Evolutionary conservation across 1,284 basidiomycete genomes (phyloP).

Genomic region (Pseudozyma pruni): DNA sequence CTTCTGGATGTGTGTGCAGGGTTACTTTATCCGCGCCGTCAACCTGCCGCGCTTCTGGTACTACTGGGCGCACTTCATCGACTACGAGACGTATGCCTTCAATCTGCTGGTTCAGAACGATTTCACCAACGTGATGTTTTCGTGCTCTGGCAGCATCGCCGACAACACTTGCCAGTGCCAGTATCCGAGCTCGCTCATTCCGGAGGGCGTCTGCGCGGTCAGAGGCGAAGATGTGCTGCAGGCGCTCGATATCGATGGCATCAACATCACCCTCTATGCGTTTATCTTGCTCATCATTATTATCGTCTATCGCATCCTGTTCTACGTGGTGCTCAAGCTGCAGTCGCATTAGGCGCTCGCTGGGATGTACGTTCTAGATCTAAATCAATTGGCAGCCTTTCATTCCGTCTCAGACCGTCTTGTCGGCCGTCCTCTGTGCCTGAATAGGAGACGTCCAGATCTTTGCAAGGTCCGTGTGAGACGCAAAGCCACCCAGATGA

Average conservation of each 20-base stretch:
- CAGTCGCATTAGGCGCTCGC: too few species aligned
- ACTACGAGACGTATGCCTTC: conserved; percentile 70
- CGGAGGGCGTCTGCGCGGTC: conserved; percentile 26
- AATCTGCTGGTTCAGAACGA: conserved; percentile 71
- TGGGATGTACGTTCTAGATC: too few species aligned
- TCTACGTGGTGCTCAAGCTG: conserved; percentile 52
- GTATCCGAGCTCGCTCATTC: conserved; percentile 24
- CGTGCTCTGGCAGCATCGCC: conserved; percentile 67
- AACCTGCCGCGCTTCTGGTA: conserved; percentile 75
- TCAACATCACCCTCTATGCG: conserved; percentile 57
- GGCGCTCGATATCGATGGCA: conserved; percentile 51
- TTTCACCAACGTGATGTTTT: conserved; percentile 71
- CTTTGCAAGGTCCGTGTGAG: too few species aligned
- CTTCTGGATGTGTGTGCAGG: conserved; percentile 73
- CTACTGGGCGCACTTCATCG: conserved; percentile 72
- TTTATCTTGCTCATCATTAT: conserved; percentile 51
- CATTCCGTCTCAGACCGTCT: too few species aligned
- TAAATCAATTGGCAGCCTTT: too few species aligned
- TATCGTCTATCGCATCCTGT: conserved; percentile 60
- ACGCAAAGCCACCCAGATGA: too few species aligned
- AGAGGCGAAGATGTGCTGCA: conserved; percentile 40
- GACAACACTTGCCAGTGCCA: conserved; percentile 42
- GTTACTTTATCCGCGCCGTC: conserved; percentile 69
- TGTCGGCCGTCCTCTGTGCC: too few species aligned
- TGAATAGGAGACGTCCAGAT: too few species aligned